Conservation (phyloP, 1,284 basidiomycete genomes). For the Athelia sp. region DNA sequence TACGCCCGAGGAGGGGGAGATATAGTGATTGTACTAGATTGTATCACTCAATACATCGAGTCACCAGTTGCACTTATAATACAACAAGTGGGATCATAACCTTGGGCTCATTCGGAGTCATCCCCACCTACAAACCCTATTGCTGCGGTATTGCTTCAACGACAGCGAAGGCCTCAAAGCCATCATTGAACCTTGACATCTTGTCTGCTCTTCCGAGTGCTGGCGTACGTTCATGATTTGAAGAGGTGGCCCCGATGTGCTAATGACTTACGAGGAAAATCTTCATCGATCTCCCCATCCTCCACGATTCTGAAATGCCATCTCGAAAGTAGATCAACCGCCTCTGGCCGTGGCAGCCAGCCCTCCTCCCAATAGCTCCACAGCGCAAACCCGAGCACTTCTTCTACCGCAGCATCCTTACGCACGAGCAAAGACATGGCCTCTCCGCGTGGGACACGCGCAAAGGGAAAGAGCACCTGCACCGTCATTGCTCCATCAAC, state of each 20-base stretch:
- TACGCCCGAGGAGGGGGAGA: constrained; percentile 1
- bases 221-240: too few relatives aligned
- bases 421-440: constrained; percentile 68
- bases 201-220: too few relatives aligned
- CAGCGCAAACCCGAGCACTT: constrained; percentile 90
- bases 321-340: constrained; percentile 67
- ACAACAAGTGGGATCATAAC: too few relatives aligned
- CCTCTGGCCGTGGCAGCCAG: constrained; percentile 53
- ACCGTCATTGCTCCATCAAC: constrained; percentile 52
- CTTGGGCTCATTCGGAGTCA: too few relatives aligned
- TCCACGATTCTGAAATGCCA: constrained; percentile 97
- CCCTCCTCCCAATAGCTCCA: constrained; percentile 90
- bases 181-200: too few relatives aligned
- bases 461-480: constrained; percentile 86
- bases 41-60: too few relatives aligned
- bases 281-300: constrained; percentile 97
- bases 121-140: too few relatives aligned
- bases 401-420: constrained; percentile 89
- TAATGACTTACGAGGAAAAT: constrained; percentile 78
- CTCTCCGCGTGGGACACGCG: constrained; percentile 53
- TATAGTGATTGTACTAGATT: background rate
- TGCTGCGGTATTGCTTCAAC: too few relatives aligned
- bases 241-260: too few relatives aligned
- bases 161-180: too few relatives aligned
- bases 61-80: too few relatives aligned